Percentiles rank a stretch among this genome's conserved stretches.
These are phyloP conservation scores for Eleusine indica DNA, from an alignment of 176 grass and related monocot species.

Conservation along the genomic window DNA sequence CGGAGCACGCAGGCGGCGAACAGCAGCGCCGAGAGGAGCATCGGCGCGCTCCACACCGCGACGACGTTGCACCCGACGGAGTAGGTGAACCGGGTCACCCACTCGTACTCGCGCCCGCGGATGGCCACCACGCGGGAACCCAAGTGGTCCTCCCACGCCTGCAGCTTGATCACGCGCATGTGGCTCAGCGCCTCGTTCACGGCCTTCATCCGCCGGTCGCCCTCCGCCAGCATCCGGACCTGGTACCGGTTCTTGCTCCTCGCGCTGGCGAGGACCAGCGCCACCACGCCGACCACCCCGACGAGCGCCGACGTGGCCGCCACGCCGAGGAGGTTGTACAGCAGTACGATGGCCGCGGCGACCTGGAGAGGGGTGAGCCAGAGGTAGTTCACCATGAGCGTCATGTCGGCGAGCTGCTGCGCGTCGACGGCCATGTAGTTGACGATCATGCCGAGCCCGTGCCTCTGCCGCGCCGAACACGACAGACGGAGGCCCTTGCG, in stretches of 20 bases:
- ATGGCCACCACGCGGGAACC: constrained; percentile 33
- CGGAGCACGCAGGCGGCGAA: constrained; percentile 57
- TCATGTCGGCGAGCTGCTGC: constrained; percentile 58
- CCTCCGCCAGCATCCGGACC: constrained; percentile 62
- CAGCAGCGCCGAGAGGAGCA: constrained; percentile 51
- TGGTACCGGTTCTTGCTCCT: constrained; percentile 60
- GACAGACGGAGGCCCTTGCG: constrained; percentile 71
- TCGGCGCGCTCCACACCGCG: constrained; percentile 59
- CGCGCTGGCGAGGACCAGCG: constrained; percentile 30
- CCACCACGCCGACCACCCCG: constrained; percentile 46
- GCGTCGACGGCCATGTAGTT: constrained; percentile 88
- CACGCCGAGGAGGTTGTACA: constrained; percentile 62
- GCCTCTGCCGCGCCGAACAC: constrained; percentile 49
- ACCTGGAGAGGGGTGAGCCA: constrained; percentile 78
- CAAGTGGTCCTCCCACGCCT: constrained; percentile 75
- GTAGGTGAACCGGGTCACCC: constrained; percentile 69
- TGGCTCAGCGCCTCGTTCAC: constrained; percentile 70
- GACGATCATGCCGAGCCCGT: constrained; percentile 57
- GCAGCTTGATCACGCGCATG: constrained; percentile 75
- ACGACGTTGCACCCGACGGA: constrained; percentile 63
- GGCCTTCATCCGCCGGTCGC: constrained; percentile 72
- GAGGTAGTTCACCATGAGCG: constrained; percentile 60
- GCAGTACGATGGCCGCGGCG: constrained; percentile 49
- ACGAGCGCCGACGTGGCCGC: constrained; percentile 53
- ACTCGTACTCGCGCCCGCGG: constrained; percentile 52